Evolutionary conservation across 306 rosid species (phyloP), one percentile per base, ranked within the genome.

Genomic region (Gynostemma pentaphyllum): DNA sequence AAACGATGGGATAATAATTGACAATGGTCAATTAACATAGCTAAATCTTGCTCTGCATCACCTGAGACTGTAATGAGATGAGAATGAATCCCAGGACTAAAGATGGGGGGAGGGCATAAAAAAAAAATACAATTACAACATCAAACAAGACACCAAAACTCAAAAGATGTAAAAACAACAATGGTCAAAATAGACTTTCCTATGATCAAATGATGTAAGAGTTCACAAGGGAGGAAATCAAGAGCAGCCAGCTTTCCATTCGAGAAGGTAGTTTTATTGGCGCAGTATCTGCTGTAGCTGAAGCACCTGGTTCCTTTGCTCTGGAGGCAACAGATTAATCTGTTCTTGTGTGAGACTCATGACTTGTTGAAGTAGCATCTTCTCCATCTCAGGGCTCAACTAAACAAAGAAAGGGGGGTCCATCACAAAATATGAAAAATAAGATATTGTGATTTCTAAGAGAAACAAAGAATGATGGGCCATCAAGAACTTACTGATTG

Each of bases 321-420:
- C 99, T 11, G 97, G 95, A 53, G 99, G 97, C 15, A 86, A 71
- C 27, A 88, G 85, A 77, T 90, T 81, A 47, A 90, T 82, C 77
- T 87, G 94, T 50, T 84, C 97, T 0, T 83, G 94, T 40, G 97
- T 87, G 62, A 94, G 95, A 79, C 90, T 88, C 99, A 88, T 94
- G 70, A 94, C 99, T 70, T 88, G 99, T 75, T 94, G 99, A 68
- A 88, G 99, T 70, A 88, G 73, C 0, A 86, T 88, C 83, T 84
- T 86, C 84, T 92, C 99, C 97, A 84, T 87, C 50, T 92, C 99
- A 26, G 88, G 94, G 48, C 80, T 74, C 82, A 94, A 80, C 99
- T 94, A 71, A 73, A 78, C 55, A 53, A 77, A 19, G 32, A 30
- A 4, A 50, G 46, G 34, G 67, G 47, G 11, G 15, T 61, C 32